Percentiles rank a stretch among this genome's conserved stretches.
phyloP scores from a whole-genome alignment of 2,329 filamentous ascomycete genomes.

The Aspergillus sp. region DNA sequence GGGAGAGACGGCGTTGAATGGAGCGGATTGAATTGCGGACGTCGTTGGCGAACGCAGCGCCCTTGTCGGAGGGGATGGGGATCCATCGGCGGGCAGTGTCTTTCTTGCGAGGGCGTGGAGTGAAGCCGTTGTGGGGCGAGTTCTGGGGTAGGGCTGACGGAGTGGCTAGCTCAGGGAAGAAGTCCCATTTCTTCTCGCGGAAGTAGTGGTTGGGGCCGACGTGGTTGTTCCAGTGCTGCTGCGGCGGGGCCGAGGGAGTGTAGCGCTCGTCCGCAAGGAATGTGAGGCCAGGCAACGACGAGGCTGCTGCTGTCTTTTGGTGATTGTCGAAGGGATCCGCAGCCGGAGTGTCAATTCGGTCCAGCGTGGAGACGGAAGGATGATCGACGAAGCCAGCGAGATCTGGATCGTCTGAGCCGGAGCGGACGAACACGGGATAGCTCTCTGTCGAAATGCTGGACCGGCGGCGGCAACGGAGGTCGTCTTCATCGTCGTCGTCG shows the following conservation, averaged over 20 bases:
- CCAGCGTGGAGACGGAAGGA: constrained; percentile 19
- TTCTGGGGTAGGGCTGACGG: constrained; percentile 24
- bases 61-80: constrained; percentile 24
- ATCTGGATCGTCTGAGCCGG: constrained; percentile 31
- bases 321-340: constrained; percentile 8
- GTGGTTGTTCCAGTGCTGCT: constrained; percentile 21
- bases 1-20: constrained; percentile 32
- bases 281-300: neutral
- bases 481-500: constrained; percentile 6
- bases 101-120: constrained; percentile 23
- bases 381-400: constrained; percentile 27
- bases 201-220: constrained; percentile 37
- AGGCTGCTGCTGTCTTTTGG: neutral
- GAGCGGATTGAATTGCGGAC: constrained; percentile 37
- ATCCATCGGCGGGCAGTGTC: constrained; percentile 25
- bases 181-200: constrained; percentile 43
- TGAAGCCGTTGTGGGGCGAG: constrained; percentile 11
- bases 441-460: constrained; percentile 27
- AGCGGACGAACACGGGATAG: constrained; percentile 34
- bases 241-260: constrained; percentile 16
- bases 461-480: constrained; percentile 4
- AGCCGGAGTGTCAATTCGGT: neutral
- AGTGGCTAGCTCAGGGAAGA: constrained; percentile 39
- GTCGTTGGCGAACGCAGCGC: constrained; percentile 22
- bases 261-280: constrained; percentile 26